Evolutionary conservation across 2,329 filamentous ascomycete species (phyloP), one percentile per base, ranked within the genome.

Genomic region (Ophiosphaerella korrae): DNA sequence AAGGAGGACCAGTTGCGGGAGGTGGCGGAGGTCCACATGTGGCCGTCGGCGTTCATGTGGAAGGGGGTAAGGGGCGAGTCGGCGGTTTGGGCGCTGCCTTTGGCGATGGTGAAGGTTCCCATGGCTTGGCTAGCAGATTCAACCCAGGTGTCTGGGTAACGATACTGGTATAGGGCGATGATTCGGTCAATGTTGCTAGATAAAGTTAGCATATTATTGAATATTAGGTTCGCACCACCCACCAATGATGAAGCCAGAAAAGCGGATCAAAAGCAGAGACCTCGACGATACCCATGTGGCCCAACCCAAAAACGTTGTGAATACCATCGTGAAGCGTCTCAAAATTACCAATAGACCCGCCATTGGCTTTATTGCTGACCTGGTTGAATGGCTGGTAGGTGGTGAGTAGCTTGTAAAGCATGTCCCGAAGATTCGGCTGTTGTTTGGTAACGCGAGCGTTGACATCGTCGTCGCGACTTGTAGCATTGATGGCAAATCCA

Each of bases 241-340:
- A 64, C 59, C 55, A 58, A 29, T 71, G 68, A 50, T 71, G 68
- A 9, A 71, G 63, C 66, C 67, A 71, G 42, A 71, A 71, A 1
- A 68, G 50, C 0, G 68, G 65, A 44, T 71, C 68, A 23, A 64
- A 71, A 6, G 68, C 66, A 5, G 68, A 68, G 3, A 63, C 58
- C 36, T 69, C 66, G 4, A 64, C 50, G 14, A 70, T 68, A 5
- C 68, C 67, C 65, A 71, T 71, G 21, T 71, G 60, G 1, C 88
- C 87, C 7, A 68, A 47, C 1, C 67, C 66, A 26, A 71, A 70
- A 3, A 56, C 51, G 18, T 65, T 70, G 40, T 71, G 68, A 14
- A 71, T 48, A 8, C 64, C 62, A 46, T 70, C 67, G 18, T 71
- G 67, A 1, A 71, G 56, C 1, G 66, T 69, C 43, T 70, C 68